Evolutionary conservation across 2,329 filamentous ascomycete genomes (phyloP), one percentile per base, ranked within the genome.

Genomic region (Claviceps sp.): DNA sequence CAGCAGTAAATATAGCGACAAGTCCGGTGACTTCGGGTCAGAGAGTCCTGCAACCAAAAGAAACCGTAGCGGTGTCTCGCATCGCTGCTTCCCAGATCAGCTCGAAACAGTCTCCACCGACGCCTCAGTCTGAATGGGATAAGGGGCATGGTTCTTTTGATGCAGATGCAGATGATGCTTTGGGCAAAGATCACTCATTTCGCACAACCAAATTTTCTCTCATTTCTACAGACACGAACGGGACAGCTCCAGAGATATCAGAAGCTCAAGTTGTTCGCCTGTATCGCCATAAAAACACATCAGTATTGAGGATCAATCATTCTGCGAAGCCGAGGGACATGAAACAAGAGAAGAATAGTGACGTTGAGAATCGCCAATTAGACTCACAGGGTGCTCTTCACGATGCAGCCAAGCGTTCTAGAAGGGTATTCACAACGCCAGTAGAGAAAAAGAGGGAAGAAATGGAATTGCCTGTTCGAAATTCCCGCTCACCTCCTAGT

Each of bases 261-360:
- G 79, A 84, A 65, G 81, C 81, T 37, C 67, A 77, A 61, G 78
- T 77, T 41, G 73, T 84, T 52, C 79, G 73, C 55, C 79, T 84
- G 58, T 82, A 76, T 57, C 73, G 77, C 20, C 81, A 84, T 56
- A 79, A 84, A 58, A 84, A 83, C 57, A 81, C 75, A 47, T 84
- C 81, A 4, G 67, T 84, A 11, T 63, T 82, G 43, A 72, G 84
- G 65, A 76, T 84, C 34, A 69, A 81, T 56, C 75, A 81, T 60
- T 73, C 74, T 9, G 70, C 67, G 43, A 75, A 71, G 60, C 73
- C 72, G 24, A 75, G 73, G 0, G 73, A 76, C 52, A 66, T 64
- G 46, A 70, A 72, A 20, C 70, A 72, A 45, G 58, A 63, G 3
- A 58, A 60, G 18, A 60, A 59, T 37, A 59, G 55, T 47, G 60